phyloP scores from a whole-genome alignment of 441 rosid species.

The Mallotus japonicus region DNA sequence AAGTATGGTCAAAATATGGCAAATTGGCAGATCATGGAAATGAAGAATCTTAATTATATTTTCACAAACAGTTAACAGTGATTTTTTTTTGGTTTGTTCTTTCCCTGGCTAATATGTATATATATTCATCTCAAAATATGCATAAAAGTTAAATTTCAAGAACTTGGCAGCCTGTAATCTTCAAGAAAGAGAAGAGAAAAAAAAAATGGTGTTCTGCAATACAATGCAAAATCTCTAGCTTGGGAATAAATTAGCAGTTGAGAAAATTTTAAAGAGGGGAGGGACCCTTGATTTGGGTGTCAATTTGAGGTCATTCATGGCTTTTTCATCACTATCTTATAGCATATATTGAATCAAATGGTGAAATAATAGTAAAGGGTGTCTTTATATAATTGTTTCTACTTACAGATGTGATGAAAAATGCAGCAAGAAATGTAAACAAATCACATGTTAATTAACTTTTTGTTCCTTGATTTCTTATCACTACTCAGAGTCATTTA shows the following conservation, averaged over 20 bases:
- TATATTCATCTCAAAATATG: neutral
- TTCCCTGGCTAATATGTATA: neutral
- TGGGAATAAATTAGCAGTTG: neutral
- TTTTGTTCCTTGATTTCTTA: conserved; percentile 10
- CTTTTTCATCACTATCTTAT: conserved; percentile 11
- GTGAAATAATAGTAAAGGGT: neutral
- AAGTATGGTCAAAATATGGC: neutral
- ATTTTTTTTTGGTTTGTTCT: neutral
- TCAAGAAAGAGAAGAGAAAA: too few species aligned
- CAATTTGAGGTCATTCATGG: conserved; percentile 18
- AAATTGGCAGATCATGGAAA: neutral
- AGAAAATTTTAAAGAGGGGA: conserved; percentile 6
- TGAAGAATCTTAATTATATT: neutral
- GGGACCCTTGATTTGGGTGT: conserved; percentile 18
- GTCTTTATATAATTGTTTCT: conserved; percentile 11
- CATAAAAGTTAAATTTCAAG: neutral
- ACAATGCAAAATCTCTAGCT: too few species aligned
- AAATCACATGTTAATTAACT: neutral
- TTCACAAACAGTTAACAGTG: too few species aligned
- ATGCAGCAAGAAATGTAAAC: neutral
- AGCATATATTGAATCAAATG: neutral
- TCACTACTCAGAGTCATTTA: conserved; percentile 64
- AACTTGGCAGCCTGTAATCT: neutral
- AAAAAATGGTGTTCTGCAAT: too few species aligned
- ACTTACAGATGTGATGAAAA: too few species aligned